Conservation (phyloP, 768 basidiomycete genomes). For the Termitomyces eurrhizus region DNA sequence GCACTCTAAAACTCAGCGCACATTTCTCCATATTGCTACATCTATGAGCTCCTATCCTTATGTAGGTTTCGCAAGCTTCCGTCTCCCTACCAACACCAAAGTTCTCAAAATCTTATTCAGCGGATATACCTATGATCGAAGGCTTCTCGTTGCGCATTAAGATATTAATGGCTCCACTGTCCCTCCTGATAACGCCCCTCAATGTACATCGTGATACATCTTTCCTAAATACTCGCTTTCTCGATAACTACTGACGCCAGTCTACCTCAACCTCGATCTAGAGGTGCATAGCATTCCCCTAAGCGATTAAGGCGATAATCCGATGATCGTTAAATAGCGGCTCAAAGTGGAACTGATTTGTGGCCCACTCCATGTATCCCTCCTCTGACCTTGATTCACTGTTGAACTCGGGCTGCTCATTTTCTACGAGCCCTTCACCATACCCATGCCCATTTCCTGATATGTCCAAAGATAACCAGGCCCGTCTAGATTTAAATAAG, state of each 20-base stretch:
- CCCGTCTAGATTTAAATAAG: slow-evolving; percentile 9
- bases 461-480: neutral
- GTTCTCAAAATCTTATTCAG: slow-evolving; percentile 3
- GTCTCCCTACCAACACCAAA: slow-evolving; percentile 1
- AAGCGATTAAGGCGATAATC: neutral
- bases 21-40: neutral
- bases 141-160: slow-evolving; percentile 7
- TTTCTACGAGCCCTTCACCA: slow-evolving; percentile 19
- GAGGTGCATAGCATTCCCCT: neutral
- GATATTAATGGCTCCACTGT: neutral
- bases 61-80: neutral
- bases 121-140: slow-evolving; percentile 2
- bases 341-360: neutral
- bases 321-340: slow-evolving; percentile 3
- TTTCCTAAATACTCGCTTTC: slow-evolving; percentile 1
- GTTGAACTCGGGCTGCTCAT: slow-evolving; percentile 14
- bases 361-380: slow-evolving; percentile 13
- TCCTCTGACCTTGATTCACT: slow-evolving; percentile 4
- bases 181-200: slow-evolving; percentile 5
- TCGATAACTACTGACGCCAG: neutral
- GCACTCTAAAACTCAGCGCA: neutral
- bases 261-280: slow-evolving; percentile 8
- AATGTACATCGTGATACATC: slow-evolving; percentile 3
- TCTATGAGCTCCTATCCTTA: neutral
- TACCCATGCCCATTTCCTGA: neutral